Evolutionary conservation across 2,329 filamentous ascomycete genomes (phyloP), one percentile per base, ranked within the genome.

Genomic region (Macroventuria anomochaeta): DNA sequence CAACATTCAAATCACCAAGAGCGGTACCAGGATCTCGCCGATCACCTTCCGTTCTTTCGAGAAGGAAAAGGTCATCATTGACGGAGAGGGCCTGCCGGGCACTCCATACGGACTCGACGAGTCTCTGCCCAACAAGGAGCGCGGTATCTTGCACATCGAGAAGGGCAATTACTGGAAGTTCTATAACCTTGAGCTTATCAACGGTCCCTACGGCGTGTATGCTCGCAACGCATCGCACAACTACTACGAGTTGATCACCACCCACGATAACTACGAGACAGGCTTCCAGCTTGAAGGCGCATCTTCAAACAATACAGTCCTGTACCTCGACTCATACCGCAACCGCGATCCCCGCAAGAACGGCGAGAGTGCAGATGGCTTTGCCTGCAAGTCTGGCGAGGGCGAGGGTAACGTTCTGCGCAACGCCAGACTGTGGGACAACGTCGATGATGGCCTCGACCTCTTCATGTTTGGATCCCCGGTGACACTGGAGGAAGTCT

Each of bases 311-410:
- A 68, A 67, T 37, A 59, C 54, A 5, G 59, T 68, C 7, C 31
- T 61, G 10, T 63, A 68, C 38, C 55, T 68, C 17, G 63, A 68
- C 54, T 63, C 62, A 0, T 67, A 66, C 44, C 52, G 49, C 29
- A 67, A 65, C 55, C 55, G 64, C n/a, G 62, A 68, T 31, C 80
- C 79, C 2, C 75, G 79, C 40, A 82, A 81, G 70, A 81, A 82
- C 41, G 79, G 80, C 7, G 79, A 82, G 63, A 79, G 75, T 34
- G 80, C 80, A 13, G 79, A 82, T 46, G 80, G 80, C 1, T 80
- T 81, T 36, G 79, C 75, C 1, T 77, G 74, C 62, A 82, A 82
- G 61, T 75, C 77, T 32, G 80, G 80, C 6, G 68, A 66, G 1
- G 80, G 80, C 2, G 72, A 73, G 13, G 80, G 80, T 7, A 82